These are phyloP conservation scores for Pseudoturritis turrita DNA, from an alignment of 345 rosid genomes.

Conservation along the genomic window DNA sequence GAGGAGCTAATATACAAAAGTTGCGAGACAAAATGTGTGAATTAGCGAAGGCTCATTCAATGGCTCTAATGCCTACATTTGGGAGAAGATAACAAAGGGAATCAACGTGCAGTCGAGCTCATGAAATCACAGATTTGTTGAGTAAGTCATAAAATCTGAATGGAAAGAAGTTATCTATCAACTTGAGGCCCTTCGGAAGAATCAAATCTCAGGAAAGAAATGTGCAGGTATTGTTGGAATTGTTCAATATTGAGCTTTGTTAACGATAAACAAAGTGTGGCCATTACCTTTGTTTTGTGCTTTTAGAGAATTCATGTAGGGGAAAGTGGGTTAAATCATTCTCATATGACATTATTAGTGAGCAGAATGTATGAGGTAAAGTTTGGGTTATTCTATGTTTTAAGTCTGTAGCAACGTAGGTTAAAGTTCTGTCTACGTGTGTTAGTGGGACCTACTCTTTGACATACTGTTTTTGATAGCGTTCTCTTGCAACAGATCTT, in stretches of 20 bases:
- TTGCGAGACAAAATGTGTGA: slow-evolving; percentile 65
- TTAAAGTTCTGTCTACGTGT: not conserved
- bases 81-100: slow-evolving; percentile 85
- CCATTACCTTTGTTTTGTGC: not conserved
- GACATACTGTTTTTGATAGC: slow-evolving; percentile 43
- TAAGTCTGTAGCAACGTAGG: not conserved
- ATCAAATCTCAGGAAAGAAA: slow-evolving; percentile 74
- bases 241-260: not conserved
- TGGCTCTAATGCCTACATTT: slow-evolving; percentile 86
- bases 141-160: slow-evolving; percentile 76
- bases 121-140: slow-evolving; percentile 60
- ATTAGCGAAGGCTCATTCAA: slow-evolving; percentile 74
- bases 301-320: not conserved
- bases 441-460: slow-evolving; percentile 24
- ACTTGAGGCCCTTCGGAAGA: slow-evolving; percentile 70
- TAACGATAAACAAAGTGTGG: not conserved
- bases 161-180: slow-evolving; percentile 54
- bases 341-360: not conserved
- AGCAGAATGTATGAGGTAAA: not conserved
- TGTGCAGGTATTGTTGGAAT: slow-evolving; percentile 64
- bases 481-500: slow-evolving; percentile 79
- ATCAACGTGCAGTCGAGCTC: slow-evolving; percentile 54
- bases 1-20: slow-evolving; percentile 80
- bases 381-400: not conserved
- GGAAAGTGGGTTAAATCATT: too few relatives aligned